Evolutionary conservation across 805 yeast genomes (phyloP).

Genomic region (Lachancea mirantina): DNA sequence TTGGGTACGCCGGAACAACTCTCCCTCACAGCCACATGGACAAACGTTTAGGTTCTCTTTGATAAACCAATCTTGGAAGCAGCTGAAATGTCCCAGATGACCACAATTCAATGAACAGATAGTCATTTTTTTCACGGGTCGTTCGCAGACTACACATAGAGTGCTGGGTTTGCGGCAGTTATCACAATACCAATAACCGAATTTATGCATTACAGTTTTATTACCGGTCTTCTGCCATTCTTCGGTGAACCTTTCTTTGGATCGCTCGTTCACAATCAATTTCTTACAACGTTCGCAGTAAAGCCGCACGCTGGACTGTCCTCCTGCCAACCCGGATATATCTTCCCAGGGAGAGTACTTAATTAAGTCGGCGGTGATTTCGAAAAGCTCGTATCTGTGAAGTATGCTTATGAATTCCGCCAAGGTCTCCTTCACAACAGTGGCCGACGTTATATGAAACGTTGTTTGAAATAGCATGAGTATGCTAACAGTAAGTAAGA

Average conservation of each 20-base stretch:
- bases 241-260: conserved; percentile 34
- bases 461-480: conserved; percentile 27
- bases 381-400: conserved; percentile 30
- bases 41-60: conserved; percentile 60
- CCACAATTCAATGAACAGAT: conserved; percentile 66
- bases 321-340: conserved; percentile 21
- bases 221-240: conserved; percentile 23
- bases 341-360: conserved; percentile 31
- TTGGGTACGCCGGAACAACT: conserved; percentile 7
- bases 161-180: conserved; percentile 53
- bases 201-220: conserved; percentile 31
- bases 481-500: conserved; percentile 24
- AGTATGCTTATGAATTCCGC: conserved; percentile 26
- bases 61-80: conserved; percentile 71
- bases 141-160: conserved; percentile 72
- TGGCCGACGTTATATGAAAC: conserved; percentile 20
- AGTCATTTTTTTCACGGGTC: conserved; percentile 65
- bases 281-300: conserved; percentile 57
- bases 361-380: conserved; percentile 28
- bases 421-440: conserved; percentile 25
- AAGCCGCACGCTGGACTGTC: conserved; percentile 39
- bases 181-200: conserved; percentile 85
- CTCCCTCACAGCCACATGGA: conserved; percentile 56
- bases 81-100: conserved; percentile 77
- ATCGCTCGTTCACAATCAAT: conserved; percentile 51